A percentile compares a stretch with the other conserved stretches of the same genome.
phyloP scores from a whole-genome alignment of 1,284 basidiomycete species.

The Lentinula novae-zelandiae region DNA sequence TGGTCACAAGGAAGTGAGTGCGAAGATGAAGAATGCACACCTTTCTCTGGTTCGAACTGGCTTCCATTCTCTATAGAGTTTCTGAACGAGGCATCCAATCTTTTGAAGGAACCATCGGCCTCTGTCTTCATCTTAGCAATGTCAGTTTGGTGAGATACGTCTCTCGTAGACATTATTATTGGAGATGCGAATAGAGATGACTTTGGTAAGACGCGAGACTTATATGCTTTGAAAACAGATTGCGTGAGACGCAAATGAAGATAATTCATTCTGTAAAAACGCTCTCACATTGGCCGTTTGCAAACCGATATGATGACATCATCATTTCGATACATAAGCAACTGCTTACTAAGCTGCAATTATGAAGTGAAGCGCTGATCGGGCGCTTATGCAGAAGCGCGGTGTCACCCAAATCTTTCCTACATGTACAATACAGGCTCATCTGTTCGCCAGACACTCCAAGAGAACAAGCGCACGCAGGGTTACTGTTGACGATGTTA shows the following conservation, averaged over 20 bases:
- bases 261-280: neutral
- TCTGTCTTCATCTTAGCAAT: slow-evolving; percentile 60
- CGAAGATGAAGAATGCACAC: slow-evolving; percentile 32
- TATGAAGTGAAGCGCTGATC: no score
- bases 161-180: slow-evolving; percentile 5
- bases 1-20: neutral
- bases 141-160: slow-evolving; percentile 16
- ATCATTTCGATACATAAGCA: neutral
- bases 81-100: slow-evolving; percentile 72
- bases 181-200: neutral
- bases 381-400: no score
- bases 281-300: neutral
- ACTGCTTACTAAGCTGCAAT: neutral
- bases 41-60: slow-evolving; percentile 79
- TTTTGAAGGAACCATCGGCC: slow-evolving; percentile 81
- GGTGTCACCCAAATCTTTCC: no score
- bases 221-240: neutral
- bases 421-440: no score
- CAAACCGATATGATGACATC: neutral
- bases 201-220: neutral
- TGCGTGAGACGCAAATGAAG: neutral
- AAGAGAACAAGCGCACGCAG: no score
- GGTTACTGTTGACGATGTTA: no score
- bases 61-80: slow-evolving; percentile 70
- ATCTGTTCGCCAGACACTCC: no score